Base-by-base conservation (phyloP, 305 asterid species). In the Rubia peregrina region DNA sequence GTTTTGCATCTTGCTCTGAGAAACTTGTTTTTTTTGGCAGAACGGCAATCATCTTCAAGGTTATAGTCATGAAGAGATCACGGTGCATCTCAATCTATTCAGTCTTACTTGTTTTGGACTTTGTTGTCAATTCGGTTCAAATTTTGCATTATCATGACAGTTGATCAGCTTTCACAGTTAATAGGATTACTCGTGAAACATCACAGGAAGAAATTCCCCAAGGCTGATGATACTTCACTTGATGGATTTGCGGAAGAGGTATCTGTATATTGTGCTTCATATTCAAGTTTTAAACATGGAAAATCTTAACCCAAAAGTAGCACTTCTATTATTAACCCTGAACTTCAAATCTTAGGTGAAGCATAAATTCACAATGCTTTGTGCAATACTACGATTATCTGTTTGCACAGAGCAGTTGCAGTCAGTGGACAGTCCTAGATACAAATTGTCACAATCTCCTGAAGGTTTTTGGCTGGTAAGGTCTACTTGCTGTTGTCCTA, bases 111-210 rank as follows among this genome's bases (percentile, higher is more conserved):
- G 5, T n/a, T 9, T 33, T 67, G 22, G 40, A 38, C 62, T 62
- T 14, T 5, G 10, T 55, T 30, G 19, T 38, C 49, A 17, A 38
- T 40, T 61, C 22, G 19, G 62, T 70, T 43, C 61, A 33, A 59
- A 22, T 22, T 63, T 33, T 62, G 24, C 67, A 80, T 71, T 48
- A 72, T 74, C 70, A 77, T 73, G 65, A 73, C 73, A 55, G 24
- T 72, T 67, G n/a, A 75, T 65, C 64, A 65, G 67, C 69, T 78
- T 86, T 81, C 90, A 30, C 36, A 90, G 97, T 76, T 89, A 62
- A 83, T 87, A 64, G 96, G 90, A 78, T 70, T 83, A 81, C 96
- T 89, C 3, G 95, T 80, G 81, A 82, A 89, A 78, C 82, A 86
- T 81, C 97, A 91, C 65, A 78, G 89, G 71, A 89, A 87, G 80